A percentile compares a stretch with the other conserved stretches of the same genome.
Evolutionary conservation across 2,329 filamentous ascomycete species (phyloP).

Genomic region (Neonectria hederae): DNA sequence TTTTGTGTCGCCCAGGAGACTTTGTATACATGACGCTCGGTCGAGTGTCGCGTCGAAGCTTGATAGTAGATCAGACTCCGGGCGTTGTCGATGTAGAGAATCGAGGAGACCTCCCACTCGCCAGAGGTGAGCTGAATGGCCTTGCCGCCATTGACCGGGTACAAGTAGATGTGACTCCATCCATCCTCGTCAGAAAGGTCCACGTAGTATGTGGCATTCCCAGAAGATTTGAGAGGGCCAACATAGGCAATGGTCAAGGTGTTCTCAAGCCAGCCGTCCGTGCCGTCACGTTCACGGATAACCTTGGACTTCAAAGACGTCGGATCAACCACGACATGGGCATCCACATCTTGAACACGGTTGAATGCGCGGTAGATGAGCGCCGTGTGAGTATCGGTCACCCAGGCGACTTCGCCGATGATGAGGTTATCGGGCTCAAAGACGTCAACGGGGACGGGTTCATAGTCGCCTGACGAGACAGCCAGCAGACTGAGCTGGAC

Average conservation of each 20-base stretch:
- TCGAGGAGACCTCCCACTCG: constrained; percentile 70
- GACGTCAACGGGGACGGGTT: constrained; percentile 61
- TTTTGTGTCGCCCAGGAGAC: constrained; percentile 66
- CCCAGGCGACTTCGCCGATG: constrained; percentile 74
- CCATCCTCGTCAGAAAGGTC: constrained; percentile 73
- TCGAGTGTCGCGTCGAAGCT: constrained; percentile 72
- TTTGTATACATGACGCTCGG: constrained; percentile 74
- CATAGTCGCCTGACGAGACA: constrained; percentile 56
- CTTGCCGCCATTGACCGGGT: constrained; percentile 64
- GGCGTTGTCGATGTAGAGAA: constrained; percentile 67
- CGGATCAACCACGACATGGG: constrained; percentile 68
- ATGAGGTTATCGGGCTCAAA: constrained; percentile 70
- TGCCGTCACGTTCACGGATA: constrained; percentile 66
- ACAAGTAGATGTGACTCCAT: constrained; percentile 76
- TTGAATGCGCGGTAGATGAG: constrained; percentile 74
- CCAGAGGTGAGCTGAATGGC: constrained; percentile 69
- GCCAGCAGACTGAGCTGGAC: constrained; percentile 68
- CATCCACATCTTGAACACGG: constrained; percentile 72
- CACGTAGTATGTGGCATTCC: constrained; percentile 64
- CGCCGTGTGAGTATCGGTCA: constrained; percentile 68
- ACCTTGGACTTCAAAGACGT: constrained; percentile 55
- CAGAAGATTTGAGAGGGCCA: constrained; percentile 52
- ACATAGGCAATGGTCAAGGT: constrained; percentile 65
- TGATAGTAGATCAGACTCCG: constrained; percentile 70
- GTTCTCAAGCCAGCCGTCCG: constrained; percentile 71